Conservation (phyloP, 148 eudicot genomes). For the Bassia scoparia region DNA sequence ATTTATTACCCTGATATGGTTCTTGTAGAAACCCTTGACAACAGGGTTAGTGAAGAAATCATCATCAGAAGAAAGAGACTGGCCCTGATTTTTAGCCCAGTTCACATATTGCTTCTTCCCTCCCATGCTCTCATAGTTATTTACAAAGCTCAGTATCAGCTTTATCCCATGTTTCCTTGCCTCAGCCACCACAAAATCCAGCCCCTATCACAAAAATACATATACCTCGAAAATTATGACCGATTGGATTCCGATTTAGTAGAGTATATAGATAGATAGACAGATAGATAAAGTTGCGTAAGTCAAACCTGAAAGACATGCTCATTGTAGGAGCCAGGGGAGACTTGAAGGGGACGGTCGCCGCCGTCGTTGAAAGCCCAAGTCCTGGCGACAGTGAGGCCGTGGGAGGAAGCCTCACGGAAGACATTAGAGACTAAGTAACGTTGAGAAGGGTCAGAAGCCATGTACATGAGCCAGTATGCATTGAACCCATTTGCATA, state of each 20-base stretch:
- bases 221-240: background rate
- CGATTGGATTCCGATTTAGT: no score
- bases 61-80: constrained; percentile 65
- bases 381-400: constrained; percentile 76
- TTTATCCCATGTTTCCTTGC: constrained; percentile 82
- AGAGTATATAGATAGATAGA: no score
- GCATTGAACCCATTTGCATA: constrained; percentile 98
- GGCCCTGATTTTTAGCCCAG: constrained; percentile 88
- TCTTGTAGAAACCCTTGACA: constrained; percentile 76
- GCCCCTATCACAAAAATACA: constrained; percentile 50
- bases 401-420: constrained; percentile 63
- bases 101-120: constrained; percentile 91
- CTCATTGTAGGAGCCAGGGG: constrained; percentile 85
- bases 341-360: constrained; percentile 63
- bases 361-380: constrained; percentile 98
- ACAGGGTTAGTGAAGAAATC: constrained; percentile 72
- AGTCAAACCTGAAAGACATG: constrained; percentile 57
- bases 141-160: constrained; percentile 70
- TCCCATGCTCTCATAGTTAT: constrained; percentile 80
- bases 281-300: no score
- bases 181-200: constrained; percentile 94
- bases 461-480: constrained; percentile 88
- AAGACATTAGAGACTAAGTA: constrained; percentile 60
- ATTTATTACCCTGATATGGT: constrained; percentile 60
- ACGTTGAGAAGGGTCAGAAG: constrained; percentile 79